Conservation (phyloP, 2,329 filamentous ascomycete genomes). For the Fusarium denticulatum region DNA sequence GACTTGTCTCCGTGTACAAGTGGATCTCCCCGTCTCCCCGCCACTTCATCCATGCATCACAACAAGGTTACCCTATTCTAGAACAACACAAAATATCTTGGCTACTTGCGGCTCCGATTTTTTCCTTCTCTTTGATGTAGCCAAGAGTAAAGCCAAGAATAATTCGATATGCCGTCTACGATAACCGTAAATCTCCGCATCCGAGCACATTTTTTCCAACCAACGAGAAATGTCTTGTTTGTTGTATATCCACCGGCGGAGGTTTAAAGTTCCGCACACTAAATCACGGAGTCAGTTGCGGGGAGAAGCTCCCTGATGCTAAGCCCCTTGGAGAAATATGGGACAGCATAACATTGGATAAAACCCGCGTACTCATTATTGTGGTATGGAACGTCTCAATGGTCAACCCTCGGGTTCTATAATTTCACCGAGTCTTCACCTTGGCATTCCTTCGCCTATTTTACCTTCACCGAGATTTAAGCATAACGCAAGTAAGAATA, state of each 20-base stretch:
- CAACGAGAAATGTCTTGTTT: neutral
- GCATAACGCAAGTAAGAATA: neutral
- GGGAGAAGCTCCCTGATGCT: rapidly evolving
- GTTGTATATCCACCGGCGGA: rapidly evolving
- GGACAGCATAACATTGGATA: too few species aligned
- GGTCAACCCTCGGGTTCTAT: neutral
- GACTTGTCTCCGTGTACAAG: neutral
- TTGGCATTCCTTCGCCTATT: neutral
- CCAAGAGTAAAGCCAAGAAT: neutral
- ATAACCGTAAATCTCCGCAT: neutral
- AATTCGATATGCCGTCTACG: neutral
- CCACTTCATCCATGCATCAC: neutral
- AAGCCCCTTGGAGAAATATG: neutral
- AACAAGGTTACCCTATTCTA: neutral
- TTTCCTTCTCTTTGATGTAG: neutral
- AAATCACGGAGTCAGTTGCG: rapidly evolving
- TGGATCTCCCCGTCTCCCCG: neutral
- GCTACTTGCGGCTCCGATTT: neutral
- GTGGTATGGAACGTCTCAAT: neutral
- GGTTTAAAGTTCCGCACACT: neutral
- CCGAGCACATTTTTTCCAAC: neutral
- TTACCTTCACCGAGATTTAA: neutral
- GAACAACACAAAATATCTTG: neutral
- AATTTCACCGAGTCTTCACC: neutral
- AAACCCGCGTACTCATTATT: neutral